phyloP scores from a whole-genome alignment of 2,329 filamentous ascomycete genomes.

The Beauveria sp. region DNA sequence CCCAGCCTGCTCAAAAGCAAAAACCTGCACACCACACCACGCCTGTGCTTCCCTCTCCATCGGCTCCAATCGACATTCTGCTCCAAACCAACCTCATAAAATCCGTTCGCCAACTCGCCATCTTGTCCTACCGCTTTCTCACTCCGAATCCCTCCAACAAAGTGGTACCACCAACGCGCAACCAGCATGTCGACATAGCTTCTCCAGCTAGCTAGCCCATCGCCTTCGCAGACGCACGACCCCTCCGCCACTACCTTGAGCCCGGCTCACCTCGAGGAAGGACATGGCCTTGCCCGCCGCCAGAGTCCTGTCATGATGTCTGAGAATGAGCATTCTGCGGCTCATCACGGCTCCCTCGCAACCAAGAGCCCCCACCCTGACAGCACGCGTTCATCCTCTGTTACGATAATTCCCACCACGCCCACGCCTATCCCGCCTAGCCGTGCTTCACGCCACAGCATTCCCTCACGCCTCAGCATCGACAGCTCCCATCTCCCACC shows the following conservation, averaged over 20 bases:
- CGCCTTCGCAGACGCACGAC: slow-evolving; percentile 6
- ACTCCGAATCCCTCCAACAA: neutral
- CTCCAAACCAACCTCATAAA: neutral
- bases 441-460: neutral
- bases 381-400: slow-evolving; percentile 5
- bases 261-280: slow-evolving; percentile 9
- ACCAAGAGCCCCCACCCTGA: neutral
- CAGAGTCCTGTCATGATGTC: slow-evolving; percentile 5
- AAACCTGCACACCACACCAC: neutral
- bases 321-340: neutral
- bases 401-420: slow-evolving; percentile 7
- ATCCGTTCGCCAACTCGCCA: neutral
- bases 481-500: slow-evolving; percentile 1
- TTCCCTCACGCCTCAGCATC: slow-evolving; percentile 10
- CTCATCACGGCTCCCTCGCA: neutral
- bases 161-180: neutral
- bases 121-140: neutral
- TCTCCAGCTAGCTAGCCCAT: slow-evolving; percentile 3
- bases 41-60: neutral
- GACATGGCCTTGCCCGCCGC: slow-evolving; percentile 8
- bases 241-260: slow-evolving; percentile 7
- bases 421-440: neutral
- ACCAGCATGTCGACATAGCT: slow-evolving; percentile 9
- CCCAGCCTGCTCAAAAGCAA: slow-evolving; percentile 4
- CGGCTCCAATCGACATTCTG: neutral